Evolutionary conservation across 169 alveolate species (phyloP), one percentile per base, ranked within the genome.

Genomic region (Cryptosporidium sp.): DNA sequence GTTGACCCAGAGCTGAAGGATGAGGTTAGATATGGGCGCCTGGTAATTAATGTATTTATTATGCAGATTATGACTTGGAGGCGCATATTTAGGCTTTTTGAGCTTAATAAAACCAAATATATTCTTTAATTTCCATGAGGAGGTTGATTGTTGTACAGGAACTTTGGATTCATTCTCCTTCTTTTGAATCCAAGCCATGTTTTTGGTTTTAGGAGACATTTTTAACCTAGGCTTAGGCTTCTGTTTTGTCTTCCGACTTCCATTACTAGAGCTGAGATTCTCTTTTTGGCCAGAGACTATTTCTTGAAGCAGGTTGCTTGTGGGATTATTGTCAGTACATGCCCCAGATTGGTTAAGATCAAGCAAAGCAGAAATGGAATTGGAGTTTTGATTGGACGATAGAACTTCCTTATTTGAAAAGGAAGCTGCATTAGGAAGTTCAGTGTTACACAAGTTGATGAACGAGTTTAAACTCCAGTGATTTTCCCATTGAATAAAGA

Each of bases 401-500:
- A 50, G 10, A 33, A 14, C 29, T n/a, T 65, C 71, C 21, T 65
- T 31, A 65, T 65, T 65, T 6, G 50, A 65, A 0, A 65, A 12
- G 26, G 71, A 29, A n/a, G 26, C 39, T 55, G 67, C 26, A n/a
- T 31, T 73, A 0, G 86, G 70, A 12, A 73, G 70, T 26, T 37
- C 70, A 8, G 86, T 51, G 14, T 73, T 73, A 31, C 70, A 59
- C 2, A 73, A 41, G 51, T 43, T 73, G 29, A 73, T 73, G n/a
- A 59, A 48, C 8, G 89, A 80, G 18, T 58, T 59, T 33, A 62
- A 35, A 37, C 89, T 80, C 89, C 89, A 80, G 55, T 80, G 89
- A 33, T 80, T 80, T 29, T 80, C 89, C 89, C 89, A 80, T 29
- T 65, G 73, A 1, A 80, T 41, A 29, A 80, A 80, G n/a, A 80